Evolutionary conservation across 2,329 filamentous ascomycete genomes (phyloP).

Genomic region (Amauroascus verrucosus): DNA sequence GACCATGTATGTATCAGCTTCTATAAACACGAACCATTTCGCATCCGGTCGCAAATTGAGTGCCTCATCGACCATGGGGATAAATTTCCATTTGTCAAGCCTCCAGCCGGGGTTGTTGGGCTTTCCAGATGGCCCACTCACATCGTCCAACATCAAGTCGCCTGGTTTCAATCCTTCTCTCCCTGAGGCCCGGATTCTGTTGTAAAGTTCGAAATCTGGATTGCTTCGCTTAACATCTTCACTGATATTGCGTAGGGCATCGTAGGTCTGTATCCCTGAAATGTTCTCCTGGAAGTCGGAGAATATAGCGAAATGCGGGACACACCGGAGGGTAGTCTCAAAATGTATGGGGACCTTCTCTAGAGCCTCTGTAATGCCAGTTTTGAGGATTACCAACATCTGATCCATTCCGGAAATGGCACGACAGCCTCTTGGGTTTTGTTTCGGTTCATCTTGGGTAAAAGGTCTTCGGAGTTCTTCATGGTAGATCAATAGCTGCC

Average conservation of each 20-base stretch:
- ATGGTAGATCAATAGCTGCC: background rate
- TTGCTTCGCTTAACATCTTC: constrained; percentile 31
- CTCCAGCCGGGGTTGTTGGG: constrained; percentile 42
- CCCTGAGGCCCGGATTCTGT: constrained; percentile 37
- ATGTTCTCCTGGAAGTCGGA: constrained; percentile 48
- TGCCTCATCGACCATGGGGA: constrained; percentile 46
- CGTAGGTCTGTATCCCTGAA: constrained; percentile 41
- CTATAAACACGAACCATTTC: constrained; percentile 51
- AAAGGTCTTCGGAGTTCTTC: background rate
- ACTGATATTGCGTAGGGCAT: constrained; percentile 41
- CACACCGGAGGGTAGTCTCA: constrained; percentile 45
- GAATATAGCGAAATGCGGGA: constrained; percentile 47
- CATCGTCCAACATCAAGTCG: constrained; percentile 25
- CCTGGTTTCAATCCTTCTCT: constrained; percentile 32
- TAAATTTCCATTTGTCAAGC: constrained; percentile 50
- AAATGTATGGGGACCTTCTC: constrained; percentile 48
- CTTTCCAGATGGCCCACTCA: constrained; percentile 32
- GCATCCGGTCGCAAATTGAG: constrained; percentile 37
- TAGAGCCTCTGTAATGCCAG: constrained; percentile 48
- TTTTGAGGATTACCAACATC: constrained; percentile 48
- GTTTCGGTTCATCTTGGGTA: background rate
- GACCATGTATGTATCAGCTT: constrained; percentile 49
- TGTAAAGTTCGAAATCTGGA: constrained; percentile 45
- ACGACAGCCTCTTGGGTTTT: background rate
- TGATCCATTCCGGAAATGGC: constrained; percentile 31